Evolutionary conservation across 352 stramenopile genomes (phyloP), one percentile per base, ranked within the genome.

Genomic region (Phytophthora fragariae): DNA sequence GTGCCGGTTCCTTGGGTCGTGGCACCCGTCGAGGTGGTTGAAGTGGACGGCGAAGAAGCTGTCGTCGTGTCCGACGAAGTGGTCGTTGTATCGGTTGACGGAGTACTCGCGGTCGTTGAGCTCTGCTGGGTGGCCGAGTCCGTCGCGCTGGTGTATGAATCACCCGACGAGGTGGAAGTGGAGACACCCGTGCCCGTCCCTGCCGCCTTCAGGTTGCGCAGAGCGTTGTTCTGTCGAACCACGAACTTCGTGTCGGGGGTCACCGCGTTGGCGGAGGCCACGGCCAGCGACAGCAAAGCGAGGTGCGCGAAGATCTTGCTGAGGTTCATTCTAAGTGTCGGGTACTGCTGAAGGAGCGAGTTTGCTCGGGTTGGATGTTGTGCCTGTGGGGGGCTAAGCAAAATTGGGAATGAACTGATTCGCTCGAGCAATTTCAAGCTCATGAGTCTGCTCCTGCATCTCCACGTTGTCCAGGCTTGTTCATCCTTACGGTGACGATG

Each of bases 241-340:
- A 65, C 27, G 1, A 55, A 44, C 47, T 66, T 53, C 27, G 63
- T 63, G 47, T 62, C 62, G 52, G 57, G 50, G 50, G 44, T n/a
- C 37, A 47, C 33, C 5, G 52, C 49, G 15, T 39, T 35, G 29
- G n/a, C 11, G 12, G 68, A 65, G 31, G 57, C 67, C 35, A 75
- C 21, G 27, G 66, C 67, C 62, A 79, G 62, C 19, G 65, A 64
- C 52, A 73, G 57, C 29, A 79, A 39, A 62, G 72, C 57, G 31
- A 75, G 57, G 57, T 79, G 67, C 7, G 66, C 62, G 57, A 79
- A 59, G 33, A 75, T 70, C 72, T 75, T 79, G 62, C 24, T 63
- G 62, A 79, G 66, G 72, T 75, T 79, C 72, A 79, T 78, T 17
- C 3, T 71, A 46, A 46, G 68, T 57, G 49, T 64, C 29, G 21